phyloP scores from a whole-genome alignment of 352 stramenopile genomes.

The Globisporangium lucens region DNA sequence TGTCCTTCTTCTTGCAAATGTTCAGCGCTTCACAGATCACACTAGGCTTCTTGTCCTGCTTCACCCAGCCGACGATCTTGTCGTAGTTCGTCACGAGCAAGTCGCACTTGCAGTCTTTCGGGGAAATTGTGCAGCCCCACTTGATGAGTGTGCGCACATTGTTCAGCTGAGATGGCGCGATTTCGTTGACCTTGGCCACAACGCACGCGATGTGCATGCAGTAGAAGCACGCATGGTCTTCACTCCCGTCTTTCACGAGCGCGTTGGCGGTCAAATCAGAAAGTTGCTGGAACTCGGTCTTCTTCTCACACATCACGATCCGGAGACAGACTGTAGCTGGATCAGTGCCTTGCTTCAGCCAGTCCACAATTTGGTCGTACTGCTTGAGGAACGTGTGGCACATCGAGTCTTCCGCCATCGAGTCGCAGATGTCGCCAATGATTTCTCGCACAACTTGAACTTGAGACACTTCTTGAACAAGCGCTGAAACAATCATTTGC shows the following conservation, averaged over 20 bases:
- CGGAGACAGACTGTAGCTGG: conserved; percentile 54
- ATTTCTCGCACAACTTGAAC: conserved; percentile 69
- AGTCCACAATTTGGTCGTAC: conserved; percentile 75
- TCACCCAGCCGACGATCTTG: conserved; percentile 14
- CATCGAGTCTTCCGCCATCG: conserved; percentile 66
- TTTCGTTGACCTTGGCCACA: conserved; percentile 11
- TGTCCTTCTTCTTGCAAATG: conserved; percentile 15
- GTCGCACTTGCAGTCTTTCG: conserved; percentile 17
- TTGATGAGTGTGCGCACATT: conserved; percentile 5
- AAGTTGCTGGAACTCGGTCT: conserved; percentile 5
- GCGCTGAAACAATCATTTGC: conserved; percentile 61
- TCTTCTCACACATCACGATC: conserved; percentile 54
- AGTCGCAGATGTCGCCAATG: conserved; percentile 73
- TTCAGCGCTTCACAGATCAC: conserved; percentile 16
- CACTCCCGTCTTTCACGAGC: not conserved
- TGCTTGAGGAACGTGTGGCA: conserved; percentile 77
- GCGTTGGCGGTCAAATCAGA: conserved; percentile 2
- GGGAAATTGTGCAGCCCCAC: conserved; percentile 14
- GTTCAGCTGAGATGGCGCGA: conserved; percentile 11
- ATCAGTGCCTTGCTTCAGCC: conserved; percentile 68
- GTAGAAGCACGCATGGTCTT: conserved; percentile 15
- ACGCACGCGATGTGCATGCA: conserved; percentile 10
- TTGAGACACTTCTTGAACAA: conserved; percentile 52
- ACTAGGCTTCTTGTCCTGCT: conserved; percentile 9
- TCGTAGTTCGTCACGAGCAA: conserved; percentile 18